Conservation (phyloP, 345 rosid species). For the Camelina sativa region DNA sequence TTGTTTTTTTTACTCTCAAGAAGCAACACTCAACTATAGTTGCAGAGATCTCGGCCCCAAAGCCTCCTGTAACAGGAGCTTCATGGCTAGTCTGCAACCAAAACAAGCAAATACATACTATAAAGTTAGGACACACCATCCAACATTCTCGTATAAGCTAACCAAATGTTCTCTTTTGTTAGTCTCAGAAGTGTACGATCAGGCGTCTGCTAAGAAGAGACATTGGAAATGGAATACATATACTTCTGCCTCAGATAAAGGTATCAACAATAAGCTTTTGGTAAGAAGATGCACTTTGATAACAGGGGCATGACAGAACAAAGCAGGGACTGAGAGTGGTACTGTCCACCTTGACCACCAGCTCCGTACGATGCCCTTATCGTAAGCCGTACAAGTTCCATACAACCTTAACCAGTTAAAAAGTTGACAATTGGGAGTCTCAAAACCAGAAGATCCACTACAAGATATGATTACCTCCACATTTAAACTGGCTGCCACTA, state of each 20-base stretch:
- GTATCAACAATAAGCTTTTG: too few relatives aligned
- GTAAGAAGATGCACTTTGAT: slow-evolving; percentile 50
- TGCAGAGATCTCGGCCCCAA: slow-evolving; percentile 91
- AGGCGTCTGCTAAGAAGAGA: background rate
- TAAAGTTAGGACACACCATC: slow-evolving; percentile 45
- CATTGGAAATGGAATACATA: background rate
- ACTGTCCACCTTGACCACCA: slow-evolving; percentile 94
- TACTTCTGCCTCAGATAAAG: slow-evolving; percentile 92
- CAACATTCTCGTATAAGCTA: slow-evolving; percentile 68
- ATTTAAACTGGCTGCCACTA: slow-evolving; percentile 87
- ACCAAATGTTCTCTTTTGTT: background rate
- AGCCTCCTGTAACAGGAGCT: slow-evolving; percentile 89
- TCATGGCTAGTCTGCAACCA: slow-evolving; percentile 75
- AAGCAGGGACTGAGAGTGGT: slow-evolving; percentile 96
- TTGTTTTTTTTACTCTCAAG: slow-evolving; percentile 52
- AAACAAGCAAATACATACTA: background rate
- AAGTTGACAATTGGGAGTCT: background rate
- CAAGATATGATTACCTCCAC: slow-evolving; percentile 62
- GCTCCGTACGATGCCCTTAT: slow-evolving; percentile 88
- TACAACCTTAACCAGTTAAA: background rate
- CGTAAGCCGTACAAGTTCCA: slow-evolving; percentile 65
- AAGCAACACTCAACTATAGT: slow-evolving; percentile 84
- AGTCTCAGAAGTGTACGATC: background rate
- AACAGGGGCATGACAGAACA: slow-evolving; percentile 96
- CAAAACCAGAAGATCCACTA: background rate